Base-by-base conservation (phyloP, 2,329 filamentous ascomycete species). In the Aureobasidium vineae region DNA sequence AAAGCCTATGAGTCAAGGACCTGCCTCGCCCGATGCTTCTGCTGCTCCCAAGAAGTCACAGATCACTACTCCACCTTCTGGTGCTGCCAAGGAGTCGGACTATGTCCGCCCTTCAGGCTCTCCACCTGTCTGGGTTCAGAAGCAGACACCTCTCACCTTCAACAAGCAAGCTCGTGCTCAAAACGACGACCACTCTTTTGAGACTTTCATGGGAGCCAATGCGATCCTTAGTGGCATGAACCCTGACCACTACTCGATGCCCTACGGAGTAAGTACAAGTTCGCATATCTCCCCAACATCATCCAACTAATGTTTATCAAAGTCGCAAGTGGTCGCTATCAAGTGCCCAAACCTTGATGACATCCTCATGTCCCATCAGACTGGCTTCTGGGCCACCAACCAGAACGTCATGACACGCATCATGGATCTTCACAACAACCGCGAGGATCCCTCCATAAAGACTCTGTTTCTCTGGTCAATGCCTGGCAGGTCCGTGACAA, bases 141-240 rank as follows among this genome's bases (percentile, higher is more conserved):
- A 36, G 28, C 57, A 56, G 40, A 31, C 40, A 26, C 16, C 40
- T 5, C 21, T 41, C 40, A 64, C 43, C 2, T 67, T 64, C 66
- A 67, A 67, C 66, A 67, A 67, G 43, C 41, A 41, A 28, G 23
- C 15, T 43, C 54, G 28, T 26, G 36, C 36, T 45, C 49, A 63
- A 31, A 50, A 33, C 23, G n/a, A 57, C 6, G 21, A 13, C 31
- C 31, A 13, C 23, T 28, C 43, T 38, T 21, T 56, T 21, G 66
- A 67, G 41, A 50, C 53, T 74, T 69, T 10, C 79, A 71, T 28
- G 78, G 70, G 66, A 75, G 77, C 63, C 80, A 70, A 53, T 26
- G 31, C 65, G n/a, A 57, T 64, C 15, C 64, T 66, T 5, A 59
- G 54, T 41, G 31, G 38, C 3, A 38, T 67, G 28, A 67, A 67